Percentiles rank a stretch among this genome's conserved stretches.
phyloP scores from a whole-genome alignment of 1,139 yeast species.

The Taphrina wiesneri region DNA sequence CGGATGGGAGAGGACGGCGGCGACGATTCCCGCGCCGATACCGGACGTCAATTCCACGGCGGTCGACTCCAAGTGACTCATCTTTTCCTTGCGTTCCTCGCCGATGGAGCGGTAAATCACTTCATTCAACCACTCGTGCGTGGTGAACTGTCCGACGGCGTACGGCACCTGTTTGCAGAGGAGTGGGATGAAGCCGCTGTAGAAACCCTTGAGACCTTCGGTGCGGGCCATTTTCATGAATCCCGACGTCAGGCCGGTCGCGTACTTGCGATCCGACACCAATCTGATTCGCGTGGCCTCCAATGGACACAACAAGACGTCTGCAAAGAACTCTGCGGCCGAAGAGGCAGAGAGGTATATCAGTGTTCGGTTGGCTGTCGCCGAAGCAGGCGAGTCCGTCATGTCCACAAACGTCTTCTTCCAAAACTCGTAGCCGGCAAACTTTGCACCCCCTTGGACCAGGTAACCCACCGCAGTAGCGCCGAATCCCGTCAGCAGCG shows the following conservation, averaged over 20 bases:
- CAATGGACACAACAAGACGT: constrained; percentile 74
- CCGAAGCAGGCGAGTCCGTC: constrained; percentile 56
- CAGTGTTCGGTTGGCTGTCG: constrained; percentile 60
- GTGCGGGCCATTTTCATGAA: constrained; percentile 77
- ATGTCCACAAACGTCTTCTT: constrained; percentile 63
- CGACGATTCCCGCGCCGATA: constrained; percentile 87
- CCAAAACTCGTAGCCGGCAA: constrained; percentile 78
- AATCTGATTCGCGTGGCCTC: constrained; percentile 75
- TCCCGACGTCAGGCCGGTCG: constrained; percentile 83
- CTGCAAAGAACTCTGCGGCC: constrained; percentile 80
- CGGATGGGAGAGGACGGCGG: constrained; percentile 86
- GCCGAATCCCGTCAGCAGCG: constrained; percentile 73
- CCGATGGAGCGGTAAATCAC: constrained; percentile 61
- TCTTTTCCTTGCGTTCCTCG: constrained; percentile 59
- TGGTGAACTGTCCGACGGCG: constrained; percentile 86
- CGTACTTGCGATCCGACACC: constrained; percentile 84
- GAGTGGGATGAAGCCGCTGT: constrained; percentile 89
- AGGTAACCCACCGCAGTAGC: constrained; percentile 85
- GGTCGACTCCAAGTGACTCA: constrained; percentile 48
- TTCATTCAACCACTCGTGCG: constrained; percentile 84
- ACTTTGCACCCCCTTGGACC: constrained; percentile 83
- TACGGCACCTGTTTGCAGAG: constrained; percentile 89
- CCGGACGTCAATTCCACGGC: constrained; percentile 76
- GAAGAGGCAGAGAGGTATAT: constrained; percentile 75
- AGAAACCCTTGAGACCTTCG: constrained; percentile 81